phyloP scores from a whole-genome alignment of 1,139 yeast genomes.

The Komagataea norvegica region DNA sequence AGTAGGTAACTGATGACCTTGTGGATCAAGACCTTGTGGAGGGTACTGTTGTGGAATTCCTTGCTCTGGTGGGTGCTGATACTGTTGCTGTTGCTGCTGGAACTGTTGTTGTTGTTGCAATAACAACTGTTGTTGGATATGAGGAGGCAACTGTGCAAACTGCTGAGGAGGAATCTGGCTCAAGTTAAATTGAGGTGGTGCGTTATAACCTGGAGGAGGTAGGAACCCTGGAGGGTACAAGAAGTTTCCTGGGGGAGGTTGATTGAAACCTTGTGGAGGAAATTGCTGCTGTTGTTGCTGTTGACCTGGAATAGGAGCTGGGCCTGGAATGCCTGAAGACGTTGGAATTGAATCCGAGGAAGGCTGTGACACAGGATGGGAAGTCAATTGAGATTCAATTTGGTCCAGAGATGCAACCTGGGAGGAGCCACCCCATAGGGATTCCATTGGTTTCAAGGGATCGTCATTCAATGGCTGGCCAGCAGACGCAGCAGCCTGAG shows the following conservation, averaged over 20 bases:
- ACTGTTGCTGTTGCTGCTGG: slow-evolving; percentile 12
- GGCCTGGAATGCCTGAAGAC: too few species aligned
- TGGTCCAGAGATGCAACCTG: slow-evolving; percentile 54
- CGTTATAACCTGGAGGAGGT: slow-evolving; percentile 34
- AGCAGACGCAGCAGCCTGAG: slow-evolving; percentile 38
- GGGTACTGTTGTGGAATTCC: slow-evolving; percentile 15
- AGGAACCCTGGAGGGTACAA: slow-evolving; percentile 27
- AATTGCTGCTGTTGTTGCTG: slow-evolving; percentile 14
- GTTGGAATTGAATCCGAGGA: slow-evolving; percentile 27
- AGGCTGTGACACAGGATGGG: slow-evolving; percentile 59
- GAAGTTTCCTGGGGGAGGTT: slow-evolving; percentile 20
- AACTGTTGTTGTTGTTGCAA: slow-evolving; percentile 21
- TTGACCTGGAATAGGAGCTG: too few species aligned
- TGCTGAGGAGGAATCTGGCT: slow-evolving; percentile 27
- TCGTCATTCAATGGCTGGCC: slow-evolving; percentile 28
- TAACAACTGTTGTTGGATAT: slow-evolving; percentile 25
- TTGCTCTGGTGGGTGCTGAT: slow-evolving; percentile 21
- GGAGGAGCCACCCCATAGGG: slow-evolving; percentile 47
- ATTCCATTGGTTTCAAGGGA: slow-evolving; percentile 58
- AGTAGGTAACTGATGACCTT: slow-evolving; percentile 23
- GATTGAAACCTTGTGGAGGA: slow-evolving; percentile 16
- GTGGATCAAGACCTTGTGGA: slow-evolving; percentile 7
- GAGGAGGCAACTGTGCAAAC: slow-evolving; percentile 30
- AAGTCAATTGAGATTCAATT: slow-evolving; percentile 57
- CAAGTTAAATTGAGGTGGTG: slow-evolving; percentile 35